Percentiles rank a stretch among this genome's conserved stretches.
Evolutionary conservation across 2,329 filamentous ascomycete species (phyloP).

Genomic region (Hirsutella minnesotensis): DNA sequence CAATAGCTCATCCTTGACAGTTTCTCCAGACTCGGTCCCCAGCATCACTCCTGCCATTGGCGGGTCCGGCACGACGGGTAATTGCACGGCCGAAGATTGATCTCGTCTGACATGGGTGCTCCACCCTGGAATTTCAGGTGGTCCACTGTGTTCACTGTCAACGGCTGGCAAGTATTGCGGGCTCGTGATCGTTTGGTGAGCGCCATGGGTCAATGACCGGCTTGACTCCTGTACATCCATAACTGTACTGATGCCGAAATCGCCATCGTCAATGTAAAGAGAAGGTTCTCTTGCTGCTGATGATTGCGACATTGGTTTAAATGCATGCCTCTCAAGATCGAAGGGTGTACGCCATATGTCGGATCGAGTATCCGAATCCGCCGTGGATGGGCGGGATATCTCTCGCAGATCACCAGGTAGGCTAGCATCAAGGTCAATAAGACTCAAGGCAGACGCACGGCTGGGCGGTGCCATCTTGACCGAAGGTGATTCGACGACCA

Average conservation of each 20-base stretch:
- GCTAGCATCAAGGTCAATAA: slow-evolving; percentile 46
- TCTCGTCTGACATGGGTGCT: slow-evolving; percentile 7
- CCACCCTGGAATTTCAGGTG: slow-evolving; percentile 8
- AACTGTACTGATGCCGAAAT: slow-evolving; percentile 30
- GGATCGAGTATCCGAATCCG: slow-evolving; percentile 45
- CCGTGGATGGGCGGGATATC: slow-evolving; percentile 42
- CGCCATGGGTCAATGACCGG: too few species aligned
- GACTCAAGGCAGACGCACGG: slow-evolving; percentile 29
- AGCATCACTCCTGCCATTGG: slow-evolving; percentile 42
- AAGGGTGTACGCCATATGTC: slow-evolving; percentile 45
- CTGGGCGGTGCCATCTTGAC: slow-evolving; percentile 18
- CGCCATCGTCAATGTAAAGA: slow-evolving; percentile 50
- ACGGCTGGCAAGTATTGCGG: too few species aligned
- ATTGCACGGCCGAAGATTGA: slow-evolving; percentile 8
- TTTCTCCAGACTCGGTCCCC: slow-evolving; percentile 36
- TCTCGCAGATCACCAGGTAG: slow-evolving; percentile 39
- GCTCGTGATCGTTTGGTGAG: slow-evolving; percentile 5
- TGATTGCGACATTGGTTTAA: slow-evolving; percentile 36
- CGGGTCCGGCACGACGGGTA: slow-evolving; percentile 29
- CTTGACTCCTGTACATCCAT: slow-evolving; percentile 16
- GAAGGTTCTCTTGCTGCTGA: slow-evolving; percentile 38
- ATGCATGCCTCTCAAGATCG: slow-evolving; percentile 50
- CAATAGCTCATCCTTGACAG: slow-evolving; percentile 38
- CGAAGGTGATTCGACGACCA: too few species aligned
- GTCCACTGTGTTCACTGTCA: slow-evolving; percentile 4